These are phyloP conservation scores for Casuarina equisetifolia DNA, from an alignment of 306 rosid species.

Conservation along the genomic window DNA sequence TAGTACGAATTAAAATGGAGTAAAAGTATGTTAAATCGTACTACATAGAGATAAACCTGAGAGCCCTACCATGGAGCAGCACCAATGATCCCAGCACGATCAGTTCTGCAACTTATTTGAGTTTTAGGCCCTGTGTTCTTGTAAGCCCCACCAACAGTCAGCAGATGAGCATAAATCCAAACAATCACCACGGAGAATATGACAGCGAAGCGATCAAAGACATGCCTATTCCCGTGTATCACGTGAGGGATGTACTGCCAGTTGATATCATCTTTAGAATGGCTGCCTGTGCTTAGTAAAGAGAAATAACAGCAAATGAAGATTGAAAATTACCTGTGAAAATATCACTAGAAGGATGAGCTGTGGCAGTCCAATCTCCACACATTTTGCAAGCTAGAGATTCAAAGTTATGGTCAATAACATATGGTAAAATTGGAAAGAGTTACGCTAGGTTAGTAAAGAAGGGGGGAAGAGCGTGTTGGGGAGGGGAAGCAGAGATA, in stretches of 20 bases:
- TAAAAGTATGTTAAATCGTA: background rate
- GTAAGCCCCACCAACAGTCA: constrained; percentile 90
- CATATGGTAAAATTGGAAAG: constrained; percentile 13
- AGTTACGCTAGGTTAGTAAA: background rate
- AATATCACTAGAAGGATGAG: constrained; percentile 63
- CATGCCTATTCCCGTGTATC: constrained; percentile 48
- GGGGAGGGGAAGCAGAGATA: constrained; percentile 6
- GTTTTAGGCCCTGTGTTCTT: constrained; percentile 53
- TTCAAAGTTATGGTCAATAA: constrained; percentile 20
- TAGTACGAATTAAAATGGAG: background rate
- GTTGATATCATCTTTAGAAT: background rate
- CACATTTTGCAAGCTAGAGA: constrained; percentile 75
- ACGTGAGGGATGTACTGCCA: constrained; percentile 80
- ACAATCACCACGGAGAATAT: constrained; percentile 75
- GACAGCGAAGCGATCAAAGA: constrained; percentile 81
- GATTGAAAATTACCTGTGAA: constrained; percentile 64
- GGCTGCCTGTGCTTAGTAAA: constrained; percentile 2
- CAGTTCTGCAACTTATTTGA: constrained; percentile 82
- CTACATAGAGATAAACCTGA: constrained; percentile 1
- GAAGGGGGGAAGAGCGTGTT: background rate
- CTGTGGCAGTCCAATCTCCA: constrained; percentile 95
- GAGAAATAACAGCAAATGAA: constrained; percentile 13
- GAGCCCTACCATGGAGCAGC: constrained; percentile 80
- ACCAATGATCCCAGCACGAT: constrained; percentile 80
- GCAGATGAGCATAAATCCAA: constrained; percentile 84